Evolutionary conservation across 2,329 filamentous ascomycete genomes (phyloP).

Genomic region (Aureobasidium leucospermi): DNA sequence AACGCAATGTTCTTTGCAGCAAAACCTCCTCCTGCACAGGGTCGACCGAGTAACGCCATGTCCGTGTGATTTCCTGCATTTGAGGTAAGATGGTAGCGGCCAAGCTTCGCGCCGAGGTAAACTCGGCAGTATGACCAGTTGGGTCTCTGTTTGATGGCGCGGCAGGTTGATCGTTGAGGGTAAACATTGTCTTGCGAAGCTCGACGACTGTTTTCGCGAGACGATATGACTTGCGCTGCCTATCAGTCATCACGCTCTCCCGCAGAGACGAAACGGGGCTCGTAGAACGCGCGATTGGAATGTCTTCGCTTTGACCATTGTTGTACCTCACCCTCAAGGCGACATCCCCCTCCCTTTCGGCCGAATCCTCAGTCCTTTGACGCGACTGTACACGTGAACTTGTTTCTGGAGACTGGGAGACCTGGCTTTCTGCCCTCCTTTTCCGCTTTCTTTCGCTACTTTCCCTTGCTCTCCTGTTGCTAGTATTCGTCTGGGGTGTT

Average conservation of each 20-base stretch:
- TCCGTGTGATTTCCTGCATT: slow-evolving; percentile 49
- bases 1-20: slow-evolving; percentile 49
- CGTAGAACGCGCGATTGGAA: slow-evolving; percentile 38
- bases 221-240: slow-evolving; percentile 46
- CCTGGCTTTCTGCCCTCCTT: slow-evolving; percentile 42
- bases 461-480: slow-evolving; percentile 17
- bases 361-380: slow-evolving; percentile 35
- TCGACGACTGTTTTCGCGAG: slow-evolving; percentile 50
- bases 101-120: slow-evolving; percentile 29
- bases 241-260: slow-evolving; percentile 37
- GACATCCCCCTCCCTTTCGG: slow-evolving; percentile 31
- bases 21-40: slow-evolving; percentile 46
- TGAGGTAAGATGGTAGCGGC: slow-evolving; percentile 41
- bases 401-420: slow-evolving; percentile 28
- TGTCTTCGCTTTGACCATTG: slow-evolving; percentile 54
- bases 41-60: slow-evolving; percentile 54
- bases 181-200: slow-evolving; percentile 50
- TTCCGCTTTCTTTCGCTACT: slow-evolving; percentile 49
- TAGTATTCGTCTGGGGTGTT: background rate
- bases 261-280: slow-evolving; percentile 17
- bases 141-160: slow-evolving; percentile 19
- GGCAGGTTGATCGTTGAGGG: slow-evolving; percentile 27
- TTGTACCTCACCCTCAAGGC: slow-evolving; percentile 51
- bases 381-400: slow-evolving; percentile 33
- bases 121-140: slow-evolving; percentile 36